Base-by-base conservation (phyloP, 371 early-diverging fungal species). In the Neoconidiobolus thromboides region DNA sequence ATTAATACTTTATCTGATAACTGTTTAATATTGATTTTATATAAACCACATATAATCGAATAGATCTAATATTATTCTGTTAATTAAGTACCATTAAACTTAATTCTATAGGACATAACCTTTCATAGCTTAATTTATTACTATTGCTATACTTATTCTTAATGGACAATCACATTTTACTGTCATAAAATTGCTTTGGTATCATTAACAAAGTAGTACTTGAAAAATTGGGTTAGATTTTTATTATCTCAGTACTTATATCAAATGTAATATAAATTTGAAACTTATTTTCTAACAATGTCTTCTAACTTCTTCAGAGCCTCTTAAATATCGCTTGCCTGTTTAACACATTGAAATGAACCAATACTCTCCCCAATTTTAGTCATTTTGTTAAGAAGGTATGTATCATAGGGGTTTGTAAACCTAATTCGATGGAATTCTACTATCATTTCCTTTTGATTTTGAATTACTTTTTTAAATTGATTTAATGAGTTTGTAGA, bases 361-460 rank as follows among this genome's bases (percentile, higher is more conserved):
- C 49, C 49, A 4, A 14, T 60, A 64, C 66, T 60, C 63, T 62
- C 49, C 64, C 65, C 0, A 66, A 66, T 44, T 48, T 59, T 55
- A 63, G 68, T 66, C 52, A 68, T 52, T 64, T 66, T 66, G 10
- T 64, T 61, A 43, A 68, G 57, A 10, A 68, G 43, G 40, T 52
- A 61, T 1, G 68, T 64, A 50, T 68, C 68, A 37, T 68, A 66
- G 26, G 40, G 43, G 2, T 51, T 43, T 0, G 65, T 64, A 58
- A 66, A 68, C 1, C 68, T 66, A 42, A 68, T 64, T 1, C 62
- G 58, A 37, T 68, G 68, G 2, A 68, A 66, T 4, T 66, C 64
- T 1, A 64, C 51, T 48, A 14, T 49, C 49, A 49, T 26, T 4
- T 5, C 3, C 10, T 12, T 14, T 10, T 49, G 4, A 14, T 14